These are phyloP conservation scores for Cutaneotrichosporon cutaneum DNA, from an alignment of 1,284 basidiomycete genomes.

Conservation along the genomic window DNA sequence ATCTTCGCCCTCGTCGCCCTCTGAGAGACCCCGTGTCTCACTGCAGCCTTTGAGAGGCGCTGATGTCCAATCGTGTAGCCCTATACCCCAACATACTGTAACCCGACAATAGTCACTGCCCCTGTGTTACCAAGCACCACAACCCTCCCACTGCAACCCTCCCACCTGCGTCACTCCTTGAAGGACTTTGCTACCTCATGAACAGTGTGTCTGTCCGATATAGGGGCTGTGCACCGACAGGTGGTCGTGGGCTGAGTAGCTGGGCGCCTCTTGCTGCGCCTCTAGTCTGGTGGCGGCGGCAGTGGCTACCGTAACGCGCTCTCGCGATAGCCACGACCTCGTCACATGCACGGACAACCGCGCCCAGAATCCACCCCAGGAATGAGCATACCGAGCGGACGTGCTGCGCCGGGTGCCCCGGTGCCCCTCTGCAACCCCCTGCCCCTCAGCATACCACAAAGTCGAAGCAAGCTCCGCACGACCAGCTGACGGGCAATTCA, in stretches of 20 bases:
- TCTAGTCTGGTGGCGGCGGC: not conserved
- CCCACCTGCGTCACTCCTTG: not conserved
- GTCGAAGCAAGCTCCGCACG: not conserved
- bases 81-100: not conserved
- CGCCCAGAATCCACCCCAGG: not conserved
- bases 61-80: not conserved
- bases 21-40: not conserved
- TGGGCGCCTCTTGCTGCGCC: no score
- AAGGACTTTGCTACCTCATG: not conserved
- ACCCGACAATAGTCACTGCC: slow-evolving; percentile 2
- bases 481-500: not conserved
- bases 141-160: not conserved
- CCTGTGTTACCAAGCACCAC: not conserved
- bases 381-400: not conserved
- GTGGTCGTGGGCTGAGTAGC: not conserved
- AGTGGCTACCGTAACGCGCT: not conserved
- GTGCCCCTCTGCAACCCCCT: not conserved
- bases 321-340: not conserved
- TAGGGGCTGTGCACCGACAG: not conserved
- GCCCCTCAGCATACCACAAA: not conserved
- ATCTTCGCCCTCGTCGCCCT: not conserved
- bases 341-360: not conserved
- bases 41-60: not conserved
- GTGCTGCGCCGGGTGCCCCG: not conserved
- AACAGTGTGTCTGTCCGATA: not conserved